Conservation (phyloP, 371 early-diverging fungal species). For the Umbelopsis sp. region DNA sequence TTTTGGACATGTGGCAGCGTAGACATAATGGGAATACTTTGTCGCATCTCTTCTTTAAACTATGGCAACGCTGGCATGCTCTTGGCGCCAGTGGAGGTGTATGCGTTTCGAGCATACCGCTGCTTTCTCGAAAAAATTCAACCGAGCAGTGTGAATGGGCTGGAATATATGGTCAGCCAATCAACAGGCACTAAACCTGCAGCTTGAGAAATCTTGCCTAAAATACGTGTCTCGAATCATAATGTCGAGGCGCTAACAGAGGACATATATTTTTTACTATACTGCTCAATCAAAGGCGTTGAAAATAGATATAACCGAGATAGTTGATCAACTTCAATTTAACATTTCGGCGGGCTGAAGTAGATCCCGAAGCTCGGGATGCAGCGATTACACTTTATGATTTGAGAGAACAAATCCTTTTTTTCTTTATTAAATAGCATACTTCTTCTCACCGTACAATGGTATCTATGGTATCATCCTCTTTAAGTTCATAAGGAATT, state of each 20-base stretch:
- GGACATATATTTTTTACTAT: no score
- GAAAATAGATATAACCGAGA: no score
- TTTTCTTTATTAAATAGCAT: slow-evolving; percentile 10
- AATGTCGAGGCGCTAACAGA: no score
- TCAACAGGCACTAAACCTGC: no score
- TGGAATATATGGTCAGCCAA: background rate
- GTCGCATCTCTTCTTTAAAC: slow-evolving; percentile 10
- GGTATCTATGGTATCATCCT: slow-evolving; percentile 39
- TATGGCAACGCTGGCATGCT: slow-evolving; percentile 11
- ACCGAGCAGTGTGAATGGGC: background rate
- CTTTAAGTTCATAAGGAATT: slow-evolving; percentile 33
- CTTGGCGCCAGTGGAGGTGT: slow-evolving; percentile 27
- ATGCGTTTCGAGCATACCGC: slow-evolving; percentile 22
- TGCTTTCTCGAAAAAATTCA: background rate
- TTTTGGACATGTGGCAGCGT: slow-evolving; percentile 16
- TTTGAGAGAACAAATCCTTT: no score
- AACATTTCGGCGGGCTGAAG: no score
- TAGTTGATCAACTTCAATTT: no score
- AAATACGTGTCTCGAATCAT: background rate
- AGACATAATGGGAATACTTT: slow-evolving; percentile 5
- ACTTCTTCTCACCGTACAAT: slow-evolving; percentile 29
- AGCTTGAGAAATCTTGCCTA: background rate
- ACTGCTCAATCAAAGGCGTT: no score
- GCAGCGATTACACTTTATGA: no score
- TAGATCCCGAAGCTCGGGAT: no score